Evolutionary conservation across 1,139 yeast genomes (phyloP).

Genomic region (Diutina mesorugosa): DNA sequence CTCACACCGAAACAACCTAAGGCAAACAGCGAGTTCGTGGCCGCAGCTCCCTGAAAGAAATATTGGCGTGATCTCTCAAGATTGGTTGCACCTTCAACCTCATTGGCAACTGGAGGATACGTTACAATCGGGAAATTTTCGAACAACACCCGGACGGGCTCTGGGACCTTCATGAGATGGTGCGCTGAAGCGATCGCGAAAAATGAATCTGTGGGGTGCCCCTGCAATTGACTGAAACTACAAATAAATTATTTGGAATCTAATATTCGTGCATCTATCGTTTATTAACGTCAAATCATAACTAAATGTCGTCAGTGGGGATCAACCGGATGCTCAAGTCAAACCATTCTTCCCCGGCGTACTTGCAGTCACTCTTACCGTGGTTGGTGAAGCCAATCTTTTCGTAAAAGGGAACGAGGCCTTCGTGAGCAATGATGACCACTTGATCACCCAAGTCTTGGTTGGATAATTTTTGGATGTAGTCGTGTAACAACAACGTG

Average conservation of each 20-base stretch:
- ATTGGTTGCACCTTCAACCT: background rate
- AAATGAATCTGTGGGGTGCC: background rate
- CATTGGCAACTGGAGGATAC: constrained; percentile 2
- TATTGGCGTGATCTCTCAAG: background rate
- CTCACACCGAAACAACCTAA: constrained; percentile 6
- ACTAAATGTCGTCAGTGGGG: constrained; percentile 37
- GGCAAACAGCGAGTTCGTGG: background rate
- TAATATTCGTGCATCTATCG: background rate
- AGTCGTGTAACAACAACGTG: constrained; percentile 73
- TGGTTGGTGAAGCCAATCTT: constrained; percentile 61
- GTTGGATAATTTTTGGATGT: constrained; percentile 77
- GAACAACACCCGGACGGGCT: constrained; percentile 5
- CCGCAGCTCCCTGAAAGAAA: background rate
- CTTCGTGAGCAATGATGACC: constrained; percentile 59
- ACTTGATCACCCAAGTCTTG: constrained; percentile 78
- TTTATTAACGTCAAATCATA: background rate
- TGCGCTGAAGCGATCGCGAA: background rate
- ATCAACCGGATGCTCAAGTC: constrained; percentile 52
- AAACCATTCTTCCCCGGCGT: constrained; percentile 54
- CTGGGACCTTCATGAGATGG: constrained; percentile 5
- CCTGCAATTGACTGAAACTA: background rate
- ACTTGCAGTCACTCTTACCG: constrained; percentile 47
- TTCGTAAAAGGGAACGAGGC: constrained; percentile 63
- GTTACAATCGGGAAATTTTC: constrained; percentile 6
- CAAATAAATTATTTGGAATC: background rate